Evolutionary conservation across 148 eudicot species (phyloP).

Genomic region (Arctostaphylos glauca): DNA sequence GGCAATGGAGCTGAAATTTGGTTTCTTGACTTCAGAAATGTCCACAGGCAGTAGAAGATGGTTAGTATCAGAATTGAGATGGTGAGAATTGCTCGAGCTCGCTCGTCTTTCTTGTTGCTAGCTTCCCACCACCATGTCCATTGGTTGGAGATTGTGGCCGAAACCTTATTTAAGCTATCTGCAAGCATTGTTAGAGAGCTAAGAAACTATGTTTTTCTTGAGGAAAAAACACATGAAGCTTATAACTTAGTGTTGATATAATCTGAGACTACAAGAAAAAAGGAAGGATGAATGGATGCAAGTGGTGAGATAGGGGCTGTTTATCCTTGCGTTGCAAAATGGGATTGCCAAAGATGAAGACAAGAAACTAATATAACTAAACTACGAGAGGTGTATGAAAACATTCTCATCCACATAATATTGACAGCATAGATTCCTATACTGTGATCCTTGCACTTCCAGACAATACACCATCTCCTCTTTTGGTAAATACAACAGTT

Average conservation of each 20-base stretch:
- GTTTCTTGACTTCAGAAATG: not conserved
- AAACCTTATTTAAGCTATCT: not conserved
- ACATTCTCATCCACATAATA: too few species aligned
- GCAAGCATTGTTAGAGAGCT: not conserved
- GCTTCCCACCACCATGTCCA: not conserved
- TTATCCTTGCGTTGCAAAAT: not conserved
- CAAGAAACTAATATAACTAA: too few species aligned
- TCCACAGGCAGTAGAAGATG: not conserved
- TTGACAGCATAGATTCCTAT: too few species aligned
- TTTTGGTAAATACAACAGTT: too few species aligned
- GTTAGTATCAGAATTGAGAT: not conserved
- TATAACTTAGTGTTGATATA: not conserved
- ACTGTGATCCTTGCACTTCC: too few species aligned
- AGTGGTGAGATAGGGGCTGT: not conserved
- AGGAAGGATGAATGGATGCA: not conserved
- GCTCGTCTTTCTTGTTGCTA: not conserved
- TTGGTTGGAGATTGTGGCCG: not conserved
- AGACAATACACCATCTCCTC: too few species aligned
- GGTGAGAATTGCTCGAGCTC: not conserved
- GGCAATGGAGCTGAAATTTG: slow-evolving; percentile 12
- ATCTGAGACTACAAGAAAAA: not conserved
- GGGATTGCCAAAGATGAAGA: too few species aligned
- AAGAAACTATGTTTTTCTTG: not conserved
- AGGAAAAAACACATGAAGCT: not conserved
- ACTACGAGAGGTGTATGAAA: too few species aligned